These are phyloP conservation scores for Diaporthe amygdali DNA, from an alignment of 2,329 filamentous ascomycete genomes.

Conservation along the genomic window DNA sequence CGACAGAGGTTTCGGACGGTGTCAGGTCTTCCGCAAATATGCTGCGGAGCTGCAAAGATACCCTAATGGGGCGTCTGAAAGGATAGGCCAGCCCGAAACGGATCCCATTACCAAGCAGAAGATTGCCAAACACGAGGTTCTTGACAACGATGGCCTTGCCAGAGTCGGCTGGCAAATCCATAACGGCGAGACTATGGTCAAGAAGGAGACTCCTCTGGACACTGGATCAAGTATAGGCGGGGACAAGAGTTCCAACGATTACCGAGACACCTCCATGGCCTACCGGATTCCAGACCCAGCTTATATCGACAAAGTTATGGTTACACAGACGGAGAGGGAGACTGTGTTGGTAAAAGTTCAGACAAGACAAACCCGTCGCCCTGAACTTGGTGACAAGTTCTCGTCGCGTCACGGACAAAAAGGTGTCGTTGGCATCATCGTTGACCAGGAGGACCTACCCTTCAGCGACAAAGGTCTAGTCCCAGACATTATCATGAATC, in stretches of 20 bases:
- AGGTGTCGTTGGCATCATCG: slow-evolving; percentile 95
- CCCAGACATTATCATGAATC: slow-evolving; percentile 99
- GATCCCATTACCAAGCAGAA: slow-evolving; percentile 67
- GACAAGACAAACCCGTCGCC: slow-evolving; percentile 92
- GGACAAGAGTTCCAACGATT: slow-evolving; percentile 66
- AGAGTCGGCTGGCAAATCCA: slow-evolving; percentile 83
- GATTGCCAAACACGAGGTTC: slow-evolving; percentile 71
- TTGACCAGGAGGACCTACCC: slow-evolving; percentile 95
- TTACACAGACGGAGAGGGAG: slow-evolving; percentile 87
- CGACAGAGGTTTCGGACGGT: slow-evolving; percentile 93
- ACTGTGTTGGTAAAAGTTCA: slow-evolving; percentile 90
- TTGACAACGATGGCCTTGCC: slow-evolving; percentile 88
- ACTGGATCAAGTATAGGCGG: slow-evolving; percentile 75
- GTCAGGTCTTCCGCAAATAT: slow-evolving; percentile 98
- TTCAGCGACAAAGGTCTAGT: slow-evolving; percentile 89
- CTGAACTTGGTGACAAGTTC: slow-evolving; percentile 97
- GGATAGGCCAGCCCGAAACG: slow-evolving; percentile 65
- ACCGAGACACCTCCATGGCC: slow-evolving; percentile 71
- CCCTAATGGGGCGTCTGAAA: slow-evolving; percentile 75
- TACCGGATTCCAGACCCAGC: slow-evolving; percentile 85
- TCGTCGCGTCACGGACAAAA: slow-evolving; percentile 98
- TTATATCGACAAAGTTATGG: slow-evolving; percentile 96
- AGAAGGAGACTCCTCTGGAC: slow-evolving; percentile 86
- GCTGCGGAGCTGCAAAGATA: slow-evolving; percentile 87
- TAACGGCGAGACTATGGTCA: slow-evolving; percentile 83